Evolutionary conservation across 163 green algal species (phyloP).

Genomic region (Volvox carteri): DNA sequence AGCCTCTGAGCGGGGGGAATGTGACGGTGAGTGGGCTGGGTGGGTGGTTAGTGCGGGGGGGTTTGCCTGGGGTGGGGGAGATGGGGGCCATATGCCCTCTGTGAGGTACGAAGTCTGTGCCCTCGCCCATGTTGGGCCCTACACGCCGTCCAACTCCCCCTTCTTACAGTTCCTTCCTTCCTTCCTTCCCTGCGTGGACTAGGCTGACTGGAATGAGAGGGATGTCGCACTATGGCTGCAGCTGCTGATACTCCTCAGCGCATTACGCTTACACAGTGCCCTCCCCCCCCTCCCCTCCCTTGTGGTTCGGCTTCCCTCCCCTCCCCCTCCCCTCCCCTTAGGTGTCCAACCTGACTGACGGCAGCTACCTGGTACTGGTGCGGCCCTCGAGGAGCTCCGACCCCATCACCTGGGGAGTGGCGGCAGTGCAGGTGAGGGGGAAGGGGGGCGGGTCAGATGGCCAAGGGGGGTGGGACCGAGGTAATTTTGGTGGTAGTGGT

Average conservation of each 20-base stretch:
- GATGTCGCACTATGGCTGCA: too few relatives aligned
- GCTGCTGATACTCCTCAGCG: too few relatives aligned
- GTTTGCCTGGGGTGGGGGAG: background rate
- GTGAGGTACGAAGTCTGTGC: too few relatives aligned
- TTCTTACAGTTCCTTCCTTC: background rate
- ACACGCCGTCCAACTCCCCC: background rate
- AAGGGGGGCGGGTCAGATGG: background rate
- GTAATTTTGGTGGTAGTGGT: too few relatives aligned
- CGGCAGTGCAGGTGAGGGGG: background rate
- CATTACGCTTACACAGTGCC: too few relatives aligned
- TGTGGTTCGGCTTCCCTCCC: background rate
- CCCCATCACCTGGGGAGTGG: background rate
- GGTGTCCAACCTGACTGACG: conserved; percentile 12
- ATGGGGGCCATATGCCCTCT: background rate
- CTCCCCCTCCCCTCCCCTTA: too few relatives aligned
- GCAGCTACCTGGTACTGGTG: conserved; percentile 4
- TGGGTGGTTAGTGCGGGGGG: background rate
- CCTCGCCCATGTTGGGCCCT: too few relatives aligned
- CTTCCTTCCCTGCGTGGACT: too few relatives aligned
- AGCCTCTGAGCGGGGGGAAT: background rate
- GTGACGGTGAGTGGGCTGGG: background rate
- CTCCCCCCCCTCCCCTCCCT: background rate
- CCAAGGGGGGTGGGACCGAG: too few relatives aligned
- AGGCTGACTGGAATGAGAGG: too few relatives aligned
- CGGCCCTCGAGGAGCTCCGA: background rate